phyloP scores from a whole-genome alignment of 1,284 basidiomycete species.

The Ceratobasidium sp. region DNA sequence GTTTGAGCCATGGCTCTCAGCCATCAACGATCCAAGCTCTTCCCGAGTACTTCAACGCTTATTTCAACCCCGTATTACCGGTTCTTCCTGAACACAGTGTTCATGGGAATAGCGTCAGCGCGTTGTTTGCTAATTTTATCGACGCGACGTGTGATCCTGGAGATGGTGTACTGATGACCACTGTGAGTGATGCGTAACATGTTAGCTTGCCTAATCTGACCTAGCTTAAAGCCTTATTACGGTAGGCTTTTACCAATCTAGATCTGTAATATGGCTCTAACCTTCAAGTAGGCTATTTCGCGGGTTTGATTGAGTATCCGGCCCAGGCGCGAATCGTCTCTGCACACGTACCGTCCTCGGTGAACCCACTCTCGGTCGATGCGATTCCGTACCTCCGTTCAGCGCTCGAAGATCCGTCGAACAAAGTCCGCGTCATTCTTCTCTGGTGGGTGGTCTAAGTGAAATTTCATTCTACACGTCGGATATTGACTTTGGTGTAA shows the following conservation, averaged over 20 bases:
- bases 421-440: conserved; percentile 19
- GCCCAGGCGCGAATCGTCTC: conserved; percentile 33
- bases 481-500: background rate
- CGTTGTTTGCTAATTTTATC: conserved; percentile 19
- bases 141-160: conserved; percentile 33
- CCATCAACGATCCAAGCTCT: conserved; percentile 7
- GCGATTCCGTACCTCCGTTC: conserved; percentile 5
- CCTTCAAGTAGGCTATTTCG: background rate
- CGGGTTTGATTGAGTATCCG: conserved; percentile 23
- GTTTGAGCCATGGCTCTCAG: background rate
- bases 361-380: conserved; percentile 21
- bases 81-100: conserved; percentile 27
- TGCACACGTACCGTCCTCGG: conserved; percentile 2
- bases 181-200: background rate
- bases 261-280: background rate
- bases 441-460: conserved; percentile 13
- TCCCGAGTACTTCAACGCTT: conserved; percentile 26
- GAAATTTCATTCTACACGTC: background rate
- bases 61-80: conserved; percentile 20
- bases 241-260: background rate
- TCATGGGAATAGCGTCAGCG: conserved; percentile 24
- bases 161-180: conserved; percentile 40
- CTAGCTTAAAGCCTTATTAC: conserved; percentile 31
- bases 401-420: conserved; percentile 20
- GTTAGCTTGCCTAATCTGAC: background rate